phyloP scores from a whole-genome alignment of 2,329 filamentous ascomycete species.

The Onygena corvina region DNA sequence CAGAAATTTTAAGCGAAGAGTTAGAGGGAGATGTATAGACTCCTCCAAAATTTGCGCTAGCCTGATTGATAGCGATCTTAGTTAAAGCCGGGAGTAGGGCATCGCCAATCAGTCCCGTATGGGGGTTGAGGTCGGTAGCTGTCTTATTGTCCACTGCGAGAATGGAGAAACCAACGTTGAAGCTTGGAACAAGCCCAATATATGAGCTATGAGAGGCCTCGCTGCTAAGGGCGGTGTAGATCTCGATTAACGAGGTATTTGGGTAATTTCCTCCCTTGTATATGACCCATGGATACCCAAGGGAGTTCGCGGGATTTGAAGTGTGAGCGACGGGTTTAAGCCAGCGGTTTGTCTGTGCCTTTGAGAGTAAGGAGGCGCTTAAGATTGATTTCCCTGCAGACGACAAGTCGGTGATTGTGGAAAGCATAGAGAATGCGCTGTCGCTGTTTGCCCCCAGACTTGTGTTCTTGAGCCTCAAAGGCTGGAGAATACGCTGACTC shows the following conservation, averaged over 20 bases:
- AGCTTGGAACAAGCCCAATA: conserved; percentile 27
- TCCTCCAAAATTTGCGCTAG: conserved; percentile 19
- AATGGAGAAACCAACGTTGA: conserved; percentile 27
- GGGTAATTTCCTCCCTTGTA: conserved; percentile 18
- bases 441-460: conserved; percentile 27
- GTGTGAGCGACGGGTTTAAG: conserved; percentile 33
- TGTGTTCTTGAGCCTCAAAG: conserved; percentile 24
- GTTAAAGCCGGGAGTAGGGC: conserved; percentile 21
- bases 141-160: conserved; percentile 19
- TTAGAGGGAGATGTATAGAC: conserved; percentile 14
- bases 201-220: conserved; percentile 26
- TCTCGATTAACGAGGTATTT: conserved; percentile 20
- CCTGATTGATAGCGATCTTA: conserved; percentile 20
- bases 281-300: conserved; percentile 33
- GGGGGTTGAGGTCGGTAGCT: conserved; percentile 16
- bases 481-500: conserved; percentile 23
- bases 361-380: conserved; percentile 26
- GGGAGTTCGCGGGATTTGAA: conserved; percentile 23
- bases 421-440: conserved; percentile 16
- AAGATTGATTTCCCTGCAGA: conserved; percentile 31
- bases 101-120: conserved; percentile 23
- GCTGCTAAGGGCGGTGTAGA: conserved; percentile 28
- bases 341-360: conserved; percentile 29
- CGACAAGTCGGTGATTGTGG: conserved; percentile 25
- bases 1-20: conserved; percentile 12